Percentiles rank a stretch among this genome's conserved stretches.
Evolutionary conservation across 177 flowering plant genomes (phyloP).

Genomic region (Tripterygium wilfordii): DNA sequence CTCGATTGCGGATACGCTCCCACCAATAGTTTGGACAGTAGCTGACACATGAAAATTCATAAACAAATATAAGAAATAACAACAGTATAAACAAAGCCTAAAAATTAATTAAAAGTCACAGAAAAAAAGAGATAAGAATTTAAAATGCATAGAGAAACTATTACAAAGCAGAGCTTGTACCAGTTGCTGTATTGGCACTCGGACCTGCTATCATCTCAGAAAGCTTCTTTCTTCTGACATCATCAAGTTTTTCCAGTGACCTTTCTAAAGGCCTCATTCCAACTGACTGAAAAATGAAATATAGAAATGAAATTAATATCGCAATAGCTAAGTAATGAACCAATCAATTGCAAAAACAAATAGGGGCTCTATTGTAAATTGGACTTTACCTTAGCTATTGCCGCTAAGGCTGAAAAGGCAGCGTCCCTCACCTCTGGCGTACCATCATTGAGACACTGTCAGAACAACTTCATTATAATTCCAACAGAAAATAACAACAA

Average conservation of each 20-base stretch:
- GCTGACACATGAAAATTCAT: conserved; percentile 21
- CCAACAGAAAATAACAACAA: conserved; percentile 1
- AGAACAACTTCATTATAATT: conserved; percentile 1
- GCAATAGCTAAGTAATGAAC: background rate
- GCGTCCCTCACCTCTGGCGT: conserved; percentile 99
- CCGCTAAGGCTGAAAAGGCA: conserved; percentile 90
- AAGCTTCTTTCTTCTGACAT: conserved; percentile 87
- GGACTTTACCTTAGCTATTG: conserved; percentile 99
- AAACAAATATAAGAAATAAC: conserved; percentile 3
- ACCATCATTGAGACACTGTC: conserved; percentile 90
- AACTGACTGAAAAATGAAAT: conserved; percentile 45
- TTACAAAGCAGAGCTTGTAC: conserved; percentile 49
- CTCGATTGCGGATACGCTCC: conserved; percentile 34
- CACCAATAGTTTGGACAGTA: conserved; percentile 38
- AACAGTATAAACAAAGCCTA: background rate
- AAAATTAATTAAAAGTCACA: background rate
- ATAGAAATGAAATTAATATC: background rate
- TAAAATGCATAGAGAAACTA: conserved; percentile 1
- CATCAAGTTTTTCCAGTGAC: conserved; percentile 96
- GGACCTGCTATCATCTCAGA: conserved; percentile 85
- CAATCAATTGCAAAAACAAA: background rate
- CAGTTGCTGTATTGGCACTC: conserved; percentile 41
- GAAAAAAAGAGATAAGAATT: background rate
- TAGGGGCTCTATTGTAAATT: no score
- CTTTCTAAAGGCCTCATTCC: conserved; percentile 97